Base-by-base conservation (phyloP, 140 eudicot species). In the Oenanthe javanica region DNA sequence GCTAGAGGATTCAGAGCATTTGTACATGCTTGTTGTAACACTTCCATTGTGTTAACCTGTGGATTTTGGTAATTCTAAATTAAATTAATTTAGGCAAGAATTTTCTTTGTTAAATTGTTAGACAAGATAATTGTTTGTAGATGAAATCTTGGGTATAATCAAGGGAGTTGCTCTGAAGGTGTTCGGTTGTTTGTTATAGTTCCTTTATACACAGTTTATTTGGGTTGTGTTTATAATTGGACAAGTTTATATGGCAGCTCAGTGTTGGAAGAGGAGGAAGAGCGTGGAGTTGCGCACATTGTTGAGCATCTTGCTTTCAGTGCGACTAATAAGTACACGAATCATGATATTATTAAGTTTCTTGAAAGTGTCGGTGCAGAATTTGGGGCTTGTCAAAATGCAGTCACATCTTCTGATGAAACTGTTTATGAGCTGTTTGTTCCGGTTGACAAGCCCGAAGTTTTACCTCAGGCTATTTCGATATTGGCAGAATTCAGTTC, bases 301-400 rank as follows among this genome's bases (percentile, higher is more conserved):
- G 96, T 94, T 85, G 98, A 94, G 86, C 98, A 94, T 90, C 97
- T 94, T 51, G 98, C 98, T 69, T 94, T 94, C 87, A 94, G 96
- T 89, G 97, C 98, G 74, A 94, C 98, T 69, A 84, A 85, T 81
- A 94, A 89, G 79, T 94, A 94, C 85, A 94, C 98, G 51, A 94
- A 94, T 85, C 98, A 94, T 72, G 98, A 94, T 82, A 90, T 94
- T 72, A 91, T 94, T 81, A 94, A 86, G 76, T 94, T 94, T 90
- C 94, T 94, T 79, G 98, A 94, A 84, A 94, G 98, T 79, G 87
- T 94, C 83, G 98, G 98, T 77, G 98, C 98, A 38, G 98, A 92
- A 77, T 94, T 94, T 85, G 98, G 98, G 81, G 97, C 98, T 71
- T 94, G 98, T 84, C 96, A 90, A 79, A 94, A 94, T 86, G 98